Evolutionary conservation across 768 basidiomycete species (phyloP).

Genomic region (Russula dissimulans): DNA sequence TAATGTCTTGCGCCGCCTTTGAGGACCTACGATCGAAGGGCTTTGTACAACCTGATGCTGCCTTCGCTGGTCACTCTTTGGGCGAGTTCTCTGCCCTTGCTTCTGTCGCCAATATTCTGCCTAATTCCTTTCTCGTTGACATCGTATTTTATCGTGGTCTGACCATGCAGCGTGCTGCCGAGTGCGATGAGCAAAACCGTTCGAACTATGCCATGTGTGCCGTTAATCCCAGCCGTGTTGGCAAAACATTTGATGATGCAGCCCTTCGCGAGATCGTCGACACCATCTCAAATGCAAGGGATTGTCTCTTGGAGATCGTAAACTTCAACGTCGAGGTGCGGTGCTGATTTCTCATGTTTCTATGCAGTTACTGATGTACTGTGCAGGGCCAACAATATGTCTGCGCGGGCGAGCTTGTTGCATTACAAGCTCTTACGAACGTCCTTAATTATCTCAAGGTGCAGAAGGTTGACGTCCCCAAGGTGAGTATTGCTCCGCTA

Average conservation of each 20-base stretch:
- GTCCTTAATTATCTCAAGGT: too few relatives aligned
- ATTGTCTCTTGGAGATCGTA: slow-evolving; percentile 90
- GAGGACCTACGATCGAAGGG: slow-evolving; percentile 97
- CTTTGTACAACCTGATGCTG: slow-evolving; percentile 82
- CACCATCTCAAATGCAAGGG: slow-evolving; percentile 65
- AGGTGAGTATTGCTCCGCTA: too few relatives aligned
- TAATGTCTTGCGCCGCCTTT: slow-evolving; percentile 97
- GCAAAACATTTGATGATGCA: slow-evolving; percentile 83
- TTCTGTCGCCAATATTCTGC: slow-evolving; percentile 93
- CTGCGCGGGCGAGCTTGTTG: too few relatives aligned
- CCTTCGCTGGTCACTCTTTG: slow-evolving; percentile 95
- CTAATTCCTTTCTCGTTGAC: slow-evolving; percentile 93
- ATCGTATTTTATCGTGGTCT: slow-evolving; percentile 99
- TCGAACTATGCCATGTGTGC: slow-evolving; percentile 99
- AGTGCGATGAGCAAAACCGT: slow-evolving; percentile 85
- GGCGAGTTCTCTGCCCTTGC: slow-evolving; percentile 98
- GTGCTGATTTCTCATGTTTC: background rate
- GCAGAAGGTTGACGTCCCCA: too few relatives aligned
- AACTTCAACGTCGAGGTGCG: slow-evolving; percentile 89
- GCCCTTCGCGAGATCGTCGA: slow-evolving; percentile 47
- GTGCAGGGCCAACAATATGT: slow-evolving; percentile 31
- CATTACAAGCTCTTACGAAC: too few relatives aligned
- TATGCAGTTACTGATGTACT: background rate
- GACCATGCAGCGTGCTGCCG: slow-evolving; percentile 98
- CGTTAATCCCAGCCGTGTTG: slow-evolving; percentile 92